phyloP scores from a whole-genome alignment of 495 filamentous ascomycete species.

The Penicillium daleae region DNA sequence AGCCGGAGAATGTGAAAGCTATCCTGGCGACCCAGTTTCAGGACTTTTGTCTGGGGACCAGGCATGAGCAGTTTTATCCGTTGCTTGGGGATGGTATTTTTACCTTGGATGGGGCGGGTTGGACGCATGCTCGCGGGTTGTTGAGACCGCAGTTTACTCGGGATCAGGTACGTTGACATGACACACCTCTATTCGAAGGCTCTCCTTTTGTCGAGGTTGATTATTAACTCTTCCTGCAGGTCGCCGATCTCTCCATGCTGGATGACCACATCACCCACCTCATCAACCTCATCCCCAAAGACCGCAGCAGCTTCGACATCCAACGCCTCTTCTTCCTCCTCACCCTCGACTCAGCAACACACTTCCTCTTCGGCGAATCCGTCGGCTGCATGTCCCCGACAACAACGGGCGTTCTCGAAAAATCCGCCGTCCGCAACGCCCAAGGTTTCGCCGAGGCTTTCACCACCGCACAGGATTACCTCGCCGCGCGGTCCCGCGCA shows the following conservation, averaged over 20 bases:
- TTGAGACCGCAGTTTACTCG: conserved; percentile 57
- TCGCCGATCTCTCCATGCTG: conserved; percentile 53
- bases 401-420: conserved; percentile 32
- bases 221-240: conserved; percentile 16
- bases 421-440: conserved; percentile 38
- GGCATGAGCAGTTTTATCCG: conserved; percentile 49
- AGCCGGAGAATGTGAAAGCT: conserved; percentile 87
- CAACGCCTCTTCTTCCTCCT: conserved; percentile 61
- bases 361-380: conserved; percentile 68
- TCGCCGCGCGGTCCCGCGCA: conserved; percentile 32
- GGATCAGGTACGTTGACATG: conserved; percentile 42
- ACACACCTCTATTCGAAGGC: not conserved
- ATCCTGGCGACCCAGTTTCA: conserved; percentile 81
- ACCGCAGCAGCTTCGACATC: conserved; percentile 60
- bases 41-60: conserved; percentile 58
- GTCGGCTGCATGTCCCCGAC: conserved; percentile 43
- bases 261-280: conserved; percentile 61
- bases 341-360: conserved; percentile 69
- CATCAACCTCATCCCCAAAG: conserved; percentile 50
- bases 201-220: not conserved
- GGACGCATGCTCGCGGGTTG: conserved; percentile 61
- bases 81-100: conserved; percentile 69
- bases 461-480: conserved; percentile 45
- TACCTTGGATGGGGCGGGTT: conserved; percentile 67
- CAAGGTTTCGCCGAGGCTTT: conserved; percentile 53